These are phyloP conservation scores for Hypoxylon sp. DNA, from an alignment of 2,329 filamentous ascomycete genomes.

Conservation along the genomic window DNA sequence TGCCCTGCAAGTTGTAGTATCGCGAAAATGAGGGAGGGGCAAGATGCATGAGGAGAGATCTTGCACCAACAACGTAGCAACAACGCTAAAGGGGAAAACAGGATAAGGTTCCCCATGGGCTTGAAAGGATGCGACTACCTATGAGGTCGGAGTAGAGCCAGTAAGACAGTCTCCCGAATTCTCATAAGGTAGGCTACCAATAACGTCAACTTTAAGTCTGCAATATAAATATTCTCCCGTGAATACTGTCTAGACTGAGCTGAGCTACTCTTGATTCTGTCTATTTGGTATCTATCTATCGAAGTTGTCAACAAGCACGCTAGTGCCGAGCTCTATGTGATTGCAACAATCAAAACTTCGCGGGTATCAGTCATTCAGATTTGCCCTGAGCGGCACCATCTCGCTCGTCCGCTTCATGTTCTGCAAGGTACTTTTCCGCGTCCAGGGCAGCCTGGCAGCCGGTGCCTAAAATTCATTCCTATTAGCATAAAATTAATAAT, in stretches of 20 bases:
- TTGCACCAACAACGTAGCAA: background rate
- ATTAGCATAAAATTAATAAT: conserved; percentile 35
- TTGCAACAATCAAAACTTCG: conserved; percentile 23
- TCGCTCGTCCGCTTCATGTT: conserved; percentile 72
- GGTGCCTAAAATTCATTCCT: conserved; percentile 70
- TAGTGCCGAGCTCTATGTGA: conserved; percentile 30
- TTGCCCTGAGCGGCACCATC: conserved; percentile 55
- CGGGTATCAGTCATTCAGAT: conserved; percentile 44
- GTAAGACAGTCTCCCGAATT: background rate
- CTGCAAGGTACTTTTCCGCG: conserved; percentile 91
- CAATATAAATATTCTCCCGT: background rate
- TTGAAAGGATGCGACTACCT: background rate
- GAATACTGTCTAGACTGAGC: background rate
- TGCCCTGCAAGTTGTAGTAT: background rate
- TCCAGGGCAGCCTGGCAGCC: conserved; percentile 97
- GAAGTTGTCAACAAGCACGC: conserved; percentile 25
- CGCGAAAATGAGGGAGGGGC: background rate
- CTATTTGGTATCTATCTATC: conserved; percentile 45
- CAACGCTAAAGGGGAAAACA: background rate
- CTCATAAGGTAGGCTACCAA: no score
- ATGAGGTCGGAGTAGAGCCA: background rate
- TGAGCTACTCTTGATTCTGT: conserved; percentile 30
- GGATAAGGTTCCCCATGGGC: background rate
- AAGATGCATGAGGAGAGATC: background rate
- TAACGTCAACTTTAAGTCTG: no score